Evolutionary conservation across 805 yeast species (phyloP).

Genomic region (Ogataea nakhonphanomensis): DNA sequence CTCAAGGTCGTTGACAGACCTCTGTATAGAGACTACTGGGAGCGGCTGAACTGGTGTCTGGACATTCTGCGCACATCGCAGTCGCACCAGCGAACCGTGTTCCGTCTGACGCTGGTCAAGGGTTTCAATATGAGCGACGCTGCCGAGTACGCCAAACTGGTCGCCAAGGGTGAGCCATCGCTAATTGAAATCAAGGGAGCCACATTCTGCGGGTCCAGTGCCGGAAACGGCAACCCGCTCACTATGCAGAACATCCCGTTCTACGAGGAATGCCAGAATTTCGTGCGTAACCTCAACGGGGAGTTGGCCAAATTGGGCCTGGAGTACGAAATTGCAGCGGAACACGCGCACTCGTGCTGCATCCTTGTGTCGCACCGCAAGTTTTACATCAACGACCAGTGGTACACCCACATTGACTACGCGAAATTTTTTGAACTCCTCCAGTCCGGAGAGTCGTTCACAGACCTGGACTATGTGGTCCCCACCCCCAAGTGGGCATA

Average conservation of each 20-base stretch:
- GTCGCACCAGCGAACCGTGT: constrained; percentile 83
- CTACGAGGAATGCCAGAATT: constrained; percentile 80
- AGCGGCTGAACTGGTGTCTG: constrained; percentile 73
- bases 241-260: constrained; percentile 96
- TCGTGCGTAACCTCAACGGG: constrained; percentile 60
- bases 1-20: constrained; percentile 86
- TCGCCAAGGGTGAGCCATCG: constrained; percentile 75
- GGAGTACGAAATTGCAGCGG: constrained; percentile 83
- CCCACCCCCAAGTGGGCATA: constrained; percentile 90
- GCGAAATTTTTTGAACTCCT: constrained; percentile 68
- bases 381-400: constrained; percentile 64
- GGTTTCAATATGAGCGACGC: constrained; percentile 87
- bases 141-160: constrained; percentile 81
- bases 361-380: constrained; percentile 74
- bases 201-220: constrained; percentile 88
- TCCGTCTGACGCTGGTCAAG: constrained; percentile 84
- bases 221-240: constrained; percentile 78
- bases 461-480: constrained; percentile 73
- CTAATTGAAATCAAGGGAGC: constrained; percentile 94
- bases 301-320: constrained; percentile 66
- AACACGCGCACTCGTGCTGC: constrained; percentile 94
- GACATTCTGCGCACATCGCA: constrained; percentile 74
- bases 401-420: constrained; percentile 91
- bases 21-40: constrained; percentile 89
- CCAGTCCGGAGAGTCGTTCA: constrained; percentile 58